phyloP scores from a whole-genome alignment of 192 early-diverging fungal genomes.

The Spizellomyces punctatus region DNA sequence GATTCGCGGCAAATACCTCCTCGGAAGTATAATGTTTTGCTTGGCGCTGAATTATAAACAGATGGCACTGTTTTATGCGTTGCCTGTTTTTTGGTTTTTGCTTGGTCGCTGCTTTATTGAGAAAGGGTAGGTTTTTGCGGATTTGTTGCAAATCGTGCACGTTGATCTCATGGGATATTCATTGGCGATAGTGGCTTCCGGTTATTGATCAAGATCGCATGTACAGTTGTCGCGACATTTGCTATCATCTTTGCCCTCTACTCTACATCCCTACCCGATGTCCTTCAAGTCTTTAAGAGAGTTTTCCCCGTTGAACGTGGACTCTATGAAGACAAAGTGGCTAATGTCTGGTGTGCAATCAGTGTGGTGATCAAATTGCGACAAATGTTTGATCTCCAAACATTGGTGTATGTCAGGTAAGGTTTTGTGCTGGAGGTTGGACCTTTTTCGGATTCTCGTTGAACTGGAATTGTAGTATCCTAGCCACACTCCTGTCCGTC shows the following conservation, averaged over 20 bases:
- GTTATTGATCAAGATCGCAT: slow-evolving; percentile 72
- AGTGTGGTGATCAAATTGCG: slow-evolving; percentile 85
- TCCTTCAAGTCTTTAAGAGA: slow-evolving; percentile 77
- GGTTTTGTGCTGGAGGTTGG: background rate
- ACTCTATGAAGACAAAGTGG: slow-evolving; percentile 98
- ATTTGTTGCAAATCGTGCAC: background rate
- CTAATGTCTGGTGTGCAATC: slow-evolving; percentile 95
- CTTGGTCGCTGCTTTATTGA: slow-evolving; percentile 66
- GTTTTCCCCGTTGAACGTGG: slow-evolving; percentile 94
- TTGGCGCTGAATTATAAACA: slow-evolving; percentile 90
- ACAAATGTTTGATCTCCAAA: slow-evolving; percentile 52
- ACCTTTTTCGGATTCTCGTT: background rate
- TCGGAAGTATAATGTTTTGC: slow-evolving; percentile 82
- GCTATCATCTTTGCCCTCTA: slow-evolving; percentile 70
- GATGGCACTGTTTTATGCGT: slow-evolving; percentile 94
- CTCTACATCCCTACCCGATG: slow-evolving; percentile 57
- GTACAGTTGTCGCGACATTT: slow-evolving; percentile 74
- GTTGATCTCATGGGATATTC: background rate
- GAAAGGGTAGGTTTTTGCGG: slow-evolving; percentile 10
- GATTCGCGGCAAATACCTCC: slow-evolving; percentile 57
- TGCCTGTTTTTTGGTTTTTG: slow-evolving; percentile 88
- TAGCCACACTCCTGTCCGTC: slow-evolving; percentile 67
- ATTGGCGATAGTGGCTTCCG: background rate
- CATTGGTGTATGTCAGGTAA: slow-evolving; percentile 73
- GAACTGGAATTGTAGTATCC: slow-evolving; percentile 49